Conservation (phyloP, 805 yeast genomes). For the Starmerella geochares region DNA sequence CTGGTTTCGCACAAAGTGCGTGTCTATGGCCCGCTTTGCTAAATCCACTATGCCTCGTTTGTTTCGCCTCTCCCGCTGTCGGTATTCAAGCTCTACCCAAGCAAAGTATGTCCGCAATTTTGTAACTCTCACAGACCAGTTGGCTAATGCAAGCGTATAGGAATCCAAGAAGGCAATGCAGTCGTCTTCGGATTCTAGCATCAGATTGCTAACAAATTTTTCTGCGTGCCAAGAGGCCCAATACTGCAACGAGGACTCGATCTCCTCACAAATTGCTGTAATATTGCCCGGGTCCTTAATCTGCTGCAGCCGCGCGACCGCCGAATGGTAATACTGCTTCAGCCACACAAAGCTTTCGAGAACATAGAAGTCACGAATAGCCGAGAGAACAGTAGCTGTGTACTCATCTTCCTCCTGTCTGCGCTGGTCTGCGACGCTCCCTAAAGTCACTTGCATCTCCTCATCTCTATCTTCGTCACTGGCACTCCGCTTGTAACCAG, state of each 20-base stretch:
- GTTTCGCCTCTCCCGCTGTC: neutral
- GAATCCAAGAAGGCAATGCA: neutral
- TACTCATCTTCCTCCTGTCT: neutral
- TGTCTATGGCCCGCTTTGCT: neutral
- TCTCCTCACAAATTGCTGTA: neutral
- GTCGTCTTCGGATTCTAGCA: neutral
- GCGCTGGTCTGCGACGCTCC: neutral
- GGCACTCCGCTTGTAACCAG: neutral
- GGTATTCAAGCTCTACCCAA: neutral
- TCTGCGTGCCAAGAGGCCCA: slow-evolving; percentile 4
- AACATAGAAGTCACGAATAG: slow-evolving; percentile 2
- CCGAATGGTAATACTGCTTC: neutral
- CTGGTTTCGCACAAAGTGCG: neutral
- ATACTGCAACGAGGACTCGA: neutral
- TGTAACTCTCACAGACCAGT: neutral
- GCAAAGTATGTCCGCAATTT: neutral
- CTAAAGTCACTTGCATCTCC: neutral
- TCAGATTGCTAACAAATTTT: neutral
- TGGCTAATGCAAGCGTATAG: neutral
- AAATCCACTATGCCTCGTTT: neutral
- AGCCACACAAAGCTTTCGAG: neutral
- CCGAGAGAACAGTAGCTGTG: neutral
- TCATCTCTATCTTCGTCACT: neutral
- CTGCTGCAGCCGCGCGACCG: neutral
- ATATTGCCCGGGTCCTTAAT: neutral